Percentiles rank a stretch among this genome's conserved stretches.
These are phyloP conservation scores for Termitomyces eurrhizus DNA, from an alignment of 768 basidiomycete genomes.

Conservation along the genomic window DNA sequence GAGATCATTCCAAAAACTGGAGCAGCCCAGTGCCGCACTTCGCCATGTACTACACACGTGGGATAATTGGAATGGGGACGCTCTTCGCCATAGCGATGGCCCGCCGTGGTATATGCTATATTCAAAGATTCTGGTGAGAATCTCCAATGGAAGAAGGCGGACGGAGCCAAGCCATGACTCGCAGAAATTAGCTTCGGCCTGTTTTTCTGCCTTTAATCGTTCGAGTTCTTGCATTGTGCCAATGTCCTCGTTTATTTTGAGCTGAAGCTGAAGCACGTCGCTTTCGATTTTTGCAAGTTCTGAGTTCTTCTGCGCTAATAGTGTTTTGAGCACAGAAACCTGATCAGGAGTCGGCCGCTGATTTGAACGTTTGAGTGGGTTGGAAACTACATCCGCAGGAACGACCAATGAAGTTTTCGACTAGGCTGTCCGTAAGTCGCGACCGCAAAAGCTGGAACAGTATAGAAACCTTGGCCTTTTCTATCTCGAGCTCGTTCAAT, in stretches of 20 bases:
- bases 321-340: background rate
- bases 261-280: slow-evolving; percentile 1
- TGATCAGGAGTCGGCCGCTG: slow-evolving; percentile 1
- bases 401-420: background rate
- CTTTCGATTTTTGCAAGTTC: background rate
- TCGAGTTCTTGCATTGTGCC: background rate
- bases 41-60: slow-evolving; percentile 8
- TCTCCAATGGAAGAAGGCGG: slow-evolving; percentile 5
- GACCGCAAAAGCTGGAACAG: background rate
- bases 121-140: slow-evolving; percentile 4
- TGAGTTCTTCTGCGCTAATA: background rate
- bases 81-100: background rate
- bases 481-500: background rate
- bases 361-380: background rate
- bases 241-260: background rate
- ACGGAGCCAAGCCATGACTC: background rate
- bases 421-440: background rate
- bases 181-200: background rate
- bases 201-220: background rate
- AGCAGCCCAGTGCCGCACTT: background rate
- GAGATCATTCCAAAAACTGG: slow-evolving; percentile 3
- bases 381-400: background rate
- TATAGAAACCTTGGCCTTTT: background rate
- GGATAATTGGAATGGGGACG: background rate
- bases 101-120: background rate